Percentiles rank a stretch among this genome's conserved stretches.
Conservation (phyloP, 495 filamentous ascomycete species). For the Penicillium lagena region DNA sequence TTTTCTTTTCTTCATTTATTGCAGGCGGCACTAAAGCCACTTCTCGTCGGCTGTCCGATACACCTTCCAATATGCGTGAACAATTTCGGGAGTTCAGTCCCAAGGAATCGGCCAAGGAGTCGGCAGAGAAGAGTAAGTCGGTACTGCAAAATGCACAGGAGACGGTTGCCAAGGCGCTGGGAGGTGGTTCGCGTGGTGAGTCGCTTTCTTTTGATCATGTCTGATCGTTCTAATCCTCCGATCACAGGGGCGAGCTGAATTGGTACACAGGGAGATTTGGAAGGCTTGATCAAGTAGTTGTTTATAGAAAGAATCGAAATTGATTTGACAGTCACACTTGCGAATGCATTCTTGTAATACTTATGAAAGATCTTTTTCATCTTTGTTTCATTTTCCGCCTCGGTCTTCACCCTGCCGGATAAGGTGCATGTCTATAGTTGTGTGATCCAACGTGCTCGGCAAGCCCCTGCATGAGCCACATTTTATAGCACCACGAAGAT, state of each 20-base stretch:
- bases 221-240: too few species aligned
- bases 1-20: neutral
- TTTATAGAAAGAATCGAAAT: too few species aligned
- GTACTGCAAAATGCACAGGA: conserved; percentile 16
- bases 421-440: conserved; percentile 3
- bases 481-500: conserved; percentile 13
- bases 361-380: too few species aligned
- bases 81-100: neutral
- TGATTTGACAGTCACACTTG: too few species aligned
- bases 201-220: too few species aligned
- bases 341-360: too few species aligned
- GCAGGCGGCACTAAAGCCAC: conserved; percentile 22
- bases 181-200: conserved; percentile 18
- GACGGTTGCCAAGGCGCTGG: conserved; percentile 20
- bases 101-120: conserved; percentile 1
- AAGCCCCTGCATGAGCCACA: conserved; percentile 12
- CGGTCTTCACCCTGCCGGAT: neutral
- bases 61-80: conserved; percentile 4
- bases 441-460: conserved; percentile 10
- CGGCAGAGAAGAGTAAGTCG: conserved; percentile 3
- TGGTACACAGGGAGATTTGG: too few species aligned
- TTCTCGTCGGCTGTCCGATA: conserved; percentile 21
- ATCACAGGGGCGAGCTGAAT: too few species aligned
- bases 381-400: neutral
- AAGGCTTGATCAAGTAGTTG: too few species aligned